Evolutionary conservation across 2,329 filamentous ascomycete genomes (phyloP).

Genomic region (Neofusicoccum laricinum): DNA sequence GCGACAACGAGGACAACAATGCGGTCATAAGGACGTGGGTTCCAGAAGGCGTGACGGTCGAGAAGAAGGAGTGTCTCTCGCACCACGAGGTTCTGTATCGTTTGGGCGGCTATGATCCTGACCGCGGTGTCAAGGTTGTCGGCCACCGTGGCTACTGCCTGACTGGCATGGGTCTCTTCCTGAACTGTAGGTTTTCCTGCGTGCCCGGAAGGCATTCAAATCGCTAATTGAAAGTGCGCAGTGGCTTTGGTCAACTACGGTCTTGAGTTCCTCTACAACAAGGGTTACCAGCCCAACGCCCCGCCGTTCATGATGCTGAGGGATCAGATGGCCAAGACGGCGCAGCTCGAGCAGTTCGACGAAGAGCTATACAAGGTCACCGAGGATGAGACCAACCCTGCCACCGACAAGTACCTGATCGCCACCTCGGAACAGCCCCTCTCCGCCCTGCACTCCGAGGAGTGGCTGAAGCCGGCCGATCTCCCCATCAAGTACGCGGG

Average conservation of each 20-base stretch:
- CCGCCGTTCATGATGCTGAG: slow-evolving; percentile 91
- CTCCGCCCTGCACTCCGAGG: slow-evolving; percentile 85
- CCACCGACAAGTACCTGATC: slow-evolving; percentile 80
- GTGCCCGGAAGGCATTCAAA: neutral
- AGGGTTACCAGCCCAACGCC: slow-evolving; percentile 72
- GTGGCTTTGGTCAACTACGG: slow-evolving; percentile 92
- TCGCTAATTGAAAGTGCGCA: neutral
- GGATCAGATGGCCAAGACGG: slow-evolving; percentile 96
- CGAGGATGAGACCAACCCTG: slow-evolving; percentile 72
- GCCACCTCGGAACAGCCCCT: slow-evolving; percentile 94
- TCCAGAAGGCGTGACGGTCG: slow-evolving; percentile 68
- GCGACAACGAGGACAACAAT: slow-evolving; percentile 88
- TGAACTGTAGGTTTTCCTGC: slow-evolving; percentile 52
- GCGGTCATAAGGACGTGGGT: slow-evolving; percentile 72
- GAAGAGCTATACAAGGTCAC: slow-evolving; percentile 96
- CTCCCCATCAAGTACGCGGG: slow-evolving; percentile 86
- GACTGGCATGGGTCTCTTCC: slow-evolving; percentile 81
- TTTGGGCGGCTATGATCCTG: slow-evolving; percentile 87
- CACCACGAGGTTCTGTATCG: slow-evolving; percentile 92
- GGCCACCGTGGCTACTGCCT: slow-evolving; percentile 94
- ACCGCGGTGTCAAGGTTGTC: slow-evolving; percentile 86
- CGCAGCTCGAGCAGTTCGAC: slow-evolving; percentile 94
- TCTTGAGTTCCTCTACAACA: slow-evolving; percentile 78
- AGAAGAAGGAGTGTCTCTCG: slow-evolving; percentile 76
- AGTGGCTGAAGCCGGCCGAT: slow-evolving; percentile 83